Evolutionary conservation across 768 basidiomycete genomes (phyloP).

Genomic region (Calocera cornea): DNA sequence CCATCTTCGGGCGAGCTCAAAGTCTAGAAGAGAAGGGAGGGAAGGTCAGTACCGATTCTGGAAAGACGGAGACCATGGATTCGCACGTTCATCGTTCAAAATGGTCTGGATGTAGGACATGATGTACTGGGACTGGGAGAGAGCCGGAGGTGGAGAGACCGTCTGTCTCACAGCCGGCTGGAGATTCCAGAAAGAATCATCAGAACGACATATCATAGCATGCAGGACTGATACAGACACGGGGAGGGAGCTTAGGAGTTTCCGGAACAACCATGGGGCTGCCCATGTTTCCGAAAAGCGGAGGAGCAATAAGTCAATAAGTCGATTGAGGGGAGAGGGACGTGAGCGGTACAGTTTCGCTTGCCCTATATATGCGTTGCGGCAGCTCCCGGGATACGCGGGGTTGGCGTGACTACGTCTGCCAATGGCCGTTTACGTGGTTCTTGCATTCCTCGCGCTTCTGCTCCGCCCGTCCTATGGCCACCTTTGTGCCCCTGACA

Average conservation of each 20-base stretch:
- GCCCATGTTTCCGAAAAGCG: not conserved
- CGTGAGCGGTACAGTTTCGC: no score
- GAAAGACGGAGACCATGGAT: no score
- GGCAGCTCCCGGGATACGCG: no score
- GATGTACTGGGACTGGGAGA: not conserved
- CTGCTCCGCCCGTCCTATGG: no score
- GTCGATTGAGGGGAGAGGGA: not conserved
- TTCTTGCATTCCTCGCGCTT: no score
- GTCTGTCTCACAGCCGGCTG: not conserved
- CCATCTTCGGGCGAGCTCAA: not conserved
- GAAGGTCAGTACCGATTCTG: not conserved
- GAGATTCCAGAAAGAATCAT: not conserved
- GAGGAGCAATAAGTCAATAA: not conserved
- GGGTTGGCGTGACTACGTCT: no score
- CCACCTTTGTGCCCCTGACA: no score
- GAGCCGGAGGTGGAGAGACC: not conserved
- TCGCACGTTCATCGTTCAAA: not conserved
- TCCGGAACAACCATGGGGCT: not conserved
- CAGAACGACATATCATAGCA: not conserved
- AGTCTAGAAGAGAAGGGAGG: not conserved
- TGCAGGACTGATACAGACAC: not conserved
- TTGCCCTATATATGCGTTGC: no score
- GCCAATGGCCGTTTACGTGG: no score
- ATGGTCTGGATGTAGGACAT: not conserved
- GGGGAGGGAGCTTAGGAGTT: not conserved